Percentiles rank a stretch among this genome's conserved stretches.
phyloP scores from a whole-genome alignment of 1,139 yeast species.

The Saccharomycopsis phalli region DNA sequence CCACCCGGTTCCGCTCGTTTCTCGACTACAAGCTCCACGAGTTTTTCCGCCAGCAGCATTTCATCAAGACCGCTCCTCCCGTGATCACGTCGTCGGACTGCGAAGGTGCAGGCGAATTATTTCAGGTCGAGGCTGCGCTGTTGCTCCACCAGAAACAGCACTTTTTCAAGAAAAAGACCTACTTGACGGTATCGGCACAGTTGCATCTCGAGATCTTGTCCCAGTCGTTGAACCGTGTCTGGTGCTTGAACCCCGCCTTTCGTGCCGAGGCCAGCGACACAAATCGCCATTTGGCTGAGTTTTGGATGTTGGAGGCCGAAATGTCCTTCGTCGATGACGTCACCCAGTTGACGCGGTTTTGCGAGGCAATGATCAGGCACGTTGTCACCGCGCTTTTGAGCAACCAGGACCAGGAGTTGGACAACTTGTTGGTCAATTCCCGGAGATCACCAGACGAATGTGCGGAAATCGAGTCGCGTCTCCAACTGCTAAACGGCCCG shows the following conservation, averaged over 20 bases:
- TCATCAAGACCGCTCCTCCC: conserved; percentile 77
- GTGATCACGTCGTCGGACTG: conserved; percentile 83
- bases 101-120: conserved; percentile 96
- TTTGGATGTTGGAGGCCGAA: conserved; percentile 98
- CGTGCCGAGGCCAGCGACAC: conserved; percentile 92
- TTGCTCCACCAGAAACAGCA: conserved; percentile 18
- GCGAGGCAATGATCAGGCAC: conserved; percentile 59
- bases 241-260: conserved; percentile 89
- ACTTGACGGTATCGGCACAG: conserved; percentile 85
- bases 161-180: conserved; percentile 63
- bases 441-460: conserved; percentile 30
- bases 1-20: conserved; percentile 63
- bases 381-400: conserved; percentile 36
- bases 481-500: conserved; percentile 24
- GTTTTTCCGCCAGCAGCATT: conserved; percentile 47
- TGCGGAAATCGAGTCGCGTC: conserved; percentile 28
- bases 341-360: conserved; percentile 51
- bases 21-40: conserved; percentile 46
- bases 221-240: conserved; percentile 68
- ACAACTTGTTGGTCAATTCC: conserved; percentile 34
- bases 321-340: conserved; percentile 56
- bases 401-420: conserved; percentile 31
- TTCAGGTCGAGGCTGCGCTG: conserved; percentile 38
- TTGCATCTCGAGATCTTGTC: conserved; percentile 80
- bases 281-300: conserved; percentile 83